Evolutionary conservation across 2,329 filamentous ascomycete genomes (phyloP).

Genomic region (Chrysosphaeria jannelii): DNA sequence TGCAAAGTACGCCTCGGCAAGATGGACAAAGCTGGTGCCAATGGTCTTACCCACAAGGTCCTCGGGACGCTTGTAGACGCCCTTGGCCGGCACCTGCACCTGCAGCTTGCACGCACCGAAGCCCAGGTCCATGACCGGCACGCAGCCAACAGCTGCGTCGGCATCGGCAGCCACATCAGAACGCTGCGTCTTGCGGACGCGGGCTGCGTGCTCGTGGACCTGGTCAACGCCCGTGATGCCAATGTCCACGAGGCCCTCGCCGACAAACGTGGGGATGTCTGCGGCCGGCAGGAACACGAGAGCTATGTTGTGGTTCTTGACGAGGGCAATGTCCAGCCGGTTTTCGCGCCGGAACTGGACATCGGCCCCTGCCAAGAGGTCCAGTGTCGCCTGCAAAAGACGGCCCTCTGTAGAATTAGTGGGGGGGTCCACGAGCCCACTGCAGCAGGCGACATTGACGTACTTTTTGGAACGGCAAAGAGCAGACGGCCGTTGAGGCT

Average conservation of each 20-base stretch:
- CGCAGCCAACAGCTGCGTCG: constrained; percentile 27
- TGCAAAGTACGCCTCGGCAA: constrained; percentile 61
- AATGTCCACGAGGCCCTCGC: constrained; percentile 66
- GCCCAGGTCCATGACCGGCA: constrained; percentile 66
- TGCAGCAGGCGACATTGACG: constrained; percentile 14
- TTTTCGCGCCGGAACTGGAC: constrained; percentile 91
- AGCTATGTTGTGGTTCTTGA: constrained; percentile 87
- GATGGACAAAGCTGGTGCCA: constrained; percentile 75
- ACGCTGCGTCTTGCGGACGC: constrained; percentile 18
- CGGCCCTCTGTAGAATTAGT: constrained; percentile 45
- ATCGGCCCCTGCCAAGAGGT: constrained; percentile 77
- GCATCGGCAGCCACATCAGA: constrained; percentile 2
- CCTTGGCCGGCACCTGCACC: constrained; percentile 85
- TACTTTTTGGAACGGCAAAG: constrained; percentile 96
- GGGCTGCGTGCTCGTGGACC: constrained; percentile 64
- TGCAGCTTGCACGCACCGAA: constrained; percentile 84
- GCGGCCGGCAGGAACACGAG: constrained; percentile 90
- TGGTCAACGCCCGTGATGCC: constrained; percentile 89
- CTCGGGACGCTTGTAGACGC: constrained; percentile 32
- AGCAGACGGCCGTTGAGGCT: constrained; percentile 80
- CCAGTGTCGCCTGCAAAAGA: constrained; percentile 60
- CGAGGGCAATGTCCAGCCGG: constrained; percentile 85
- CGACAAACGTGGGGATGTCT: constrained; percentile 92
- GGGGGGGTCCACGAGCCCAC: background rate
- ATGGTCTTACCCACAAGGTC: constrained; percentile 80